Evolutionary conservation across 306 rosid species (phyloP).

Genomic region (Begonia masoniana): DNA sequence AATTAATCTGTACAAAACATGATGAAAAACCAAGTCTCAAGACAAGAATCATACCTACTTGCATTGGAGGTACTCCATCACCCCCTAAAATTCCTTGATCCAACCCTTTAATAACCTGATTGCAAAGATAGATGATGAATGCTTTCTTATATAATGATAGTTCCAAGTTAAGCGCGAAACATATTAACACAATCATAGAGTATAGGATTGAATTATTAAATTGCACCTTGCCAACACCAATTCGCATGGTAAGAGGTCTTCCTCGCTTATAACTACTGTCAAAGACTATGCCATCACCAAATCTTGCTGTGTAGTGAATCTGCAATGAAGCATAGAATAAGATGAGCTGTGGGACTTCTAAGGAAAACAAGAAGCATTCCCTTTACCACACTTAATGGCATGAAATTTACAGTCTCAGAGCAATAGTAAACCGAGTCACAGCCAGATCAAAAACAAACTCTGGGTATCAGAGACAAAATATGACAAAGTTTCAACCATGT

Average conservation of each 20-base stretch:
- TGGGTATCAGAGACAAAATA: no score
- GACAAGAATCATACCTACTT: conserved; percentile 42
- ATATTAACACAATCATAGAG: not conserved
- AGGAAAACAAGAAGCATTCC: no score
- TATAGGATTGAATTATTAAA: not conserved
- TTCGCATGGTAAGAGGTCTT: conserved; percentile 88
- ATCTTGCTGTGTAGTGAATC: conserved; percentile 90
- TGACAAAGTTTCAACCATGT: no score
- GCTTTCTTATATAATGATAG: no score
- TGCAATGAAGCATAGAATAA: conserved; percentile 5
- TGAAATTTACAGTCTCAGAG: no score
- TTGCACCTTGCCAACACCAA: conserved; percentile 83
- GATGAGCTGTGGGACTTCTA: no score
- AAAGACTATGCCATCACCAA: conserved; percentile 68
- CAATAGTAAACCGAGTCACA: no score
- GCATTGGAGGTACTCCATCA: conserved; percentile 95
- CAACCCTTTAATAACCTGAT: conserved; percentile 65
- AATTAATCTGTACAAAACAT: no score
- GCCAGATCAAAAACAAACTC: no score
- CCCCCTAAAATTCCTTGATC: conserved; percentile 96
- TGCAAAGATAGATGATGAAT: no score
- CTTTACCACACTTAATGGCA: no score
- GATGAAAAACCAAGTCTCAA: not conserved
- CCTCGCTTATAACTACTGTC: conserved; percentile 89
- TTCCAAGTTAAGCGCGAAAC: no score